Conservation (phyloP, 257 asterid genomes). For the Mitragyna speciosa region DNA sequence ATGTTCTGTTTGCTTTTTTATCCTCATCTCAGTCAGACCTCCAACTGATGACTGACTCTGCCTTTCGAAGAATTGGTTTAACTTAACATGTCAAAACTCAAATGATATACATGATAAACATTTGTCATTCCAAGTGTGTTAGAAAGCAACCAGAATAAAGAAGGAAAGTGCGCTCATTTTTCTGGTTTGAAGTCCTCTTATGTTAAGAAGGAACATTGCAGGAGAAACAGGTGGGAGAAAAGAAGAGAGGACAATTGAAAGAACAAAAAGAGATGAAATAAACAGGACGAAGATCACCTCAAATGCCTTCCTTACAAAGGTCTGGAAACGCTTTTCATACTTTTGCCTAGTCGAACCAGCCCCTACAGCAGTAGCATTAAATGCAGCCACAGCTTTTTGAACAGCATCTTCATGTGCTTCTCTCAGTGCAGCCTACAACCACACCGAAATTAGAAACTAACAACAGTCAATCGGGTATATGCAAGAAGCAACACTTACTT, state of each 20-base stretch:
- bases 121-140: background rate
- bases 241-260: background rate
- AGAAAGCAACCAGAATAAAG: background rate
- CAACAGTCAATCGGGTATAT: conserved; percentile 1
- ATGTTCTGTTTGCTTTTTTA: background rate
- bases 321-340: conserved; percentile 83
- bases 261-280: background rate
- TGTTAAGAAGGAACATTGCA: background rate
- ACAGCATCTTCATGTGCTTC: conserved; percentile 95
- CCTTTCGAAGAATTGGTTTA: background rate
- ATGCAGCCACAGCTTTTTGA: conserved; percentile 70
- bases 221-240: background rate
- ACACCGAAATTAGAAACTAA: conserved; percentile 28
- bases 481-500: conserved; percentile 52
- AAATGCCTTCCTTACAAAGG: conserved; percentile 76
- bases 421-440: conserved; percentile 72
- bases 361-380: conserved; percentile 87
- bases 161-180: background rate
- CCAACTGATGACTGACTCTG: background rate
- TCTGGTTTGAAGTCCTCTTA: background rate
- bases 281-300: conserved; percentile 53
- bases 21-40: background rate
- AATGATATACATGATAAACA: background rate
- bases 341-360: conserved; percentile 75
- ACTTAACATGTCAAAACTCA: conserved; percentile 1